Conservation (phyloP, 2,329 filamentous ascomycete species). For the Thelonectria blattea region DNA sequence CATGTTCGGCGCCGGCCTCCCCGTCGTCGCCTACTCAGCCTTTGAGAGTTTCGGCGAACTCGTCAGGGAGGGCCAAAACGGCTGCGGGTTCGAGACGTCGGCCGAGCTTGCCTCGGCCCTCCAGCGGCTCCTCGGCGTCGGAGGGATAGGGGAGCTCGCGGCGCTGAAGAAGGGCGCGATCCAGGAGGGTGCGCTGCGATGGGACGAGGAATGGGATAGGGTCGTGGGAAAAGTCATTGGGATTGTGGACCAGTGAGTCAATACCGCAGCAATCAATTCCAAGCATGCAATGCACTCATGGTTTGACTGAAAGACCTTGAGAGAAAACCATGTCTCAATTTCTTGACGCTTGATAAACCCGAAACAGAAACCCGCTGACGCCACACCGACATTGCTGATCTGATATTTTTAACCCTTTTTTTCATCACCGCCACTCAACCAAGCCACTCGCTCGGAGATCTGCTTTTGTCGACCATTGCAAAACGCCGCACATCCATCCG, state of each 20-base stretch:
- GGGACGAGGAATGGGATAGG: constrained; percentile 92
- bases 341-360: constrained; percentile 15
- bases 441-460: constrained; percentile 20
- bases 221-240: constrained; percentile 77
- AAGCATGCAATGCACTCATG: background rate
- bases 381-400: constrained; percentile 25
- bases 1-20: constrained; percentile 95
- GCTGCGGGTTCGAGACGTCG: constrained; percentile 79
- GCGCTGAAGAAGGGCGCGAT: constrained; percentile 72
- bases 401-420: constrained; percentile 16
- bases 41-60: constrained; percentile 92
- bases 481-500: background rate
- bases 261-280: constrained; percentile 5
- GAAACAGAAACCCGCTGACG: constrained; percentile 30
- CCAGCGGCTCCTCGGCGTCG: constrained; percentile 64
- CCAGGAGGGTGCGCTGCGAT: constrained; percentile 76
- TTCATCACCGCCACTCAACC: constrained; percentile 14
- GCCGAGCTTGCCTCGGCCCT: constrained; percentile 70
- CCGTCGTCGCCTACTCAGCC: constrained; percentile 82
- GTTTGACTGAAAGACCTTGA: constrained; percentile 3
- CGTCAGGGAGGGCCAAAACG: constrained; percentile 87
- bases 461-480: background rate
- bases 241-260: constrained; percentile 38
- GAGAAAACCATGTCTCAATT: constrained; percentile 12
- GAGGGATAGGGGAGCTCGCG: constrained; percentile 59